These are phyloP conservation scores for Pholiota conissans DNA, from an alignment of 768 basidiomycete genomes.

Conservation along the genomic window DNA sequence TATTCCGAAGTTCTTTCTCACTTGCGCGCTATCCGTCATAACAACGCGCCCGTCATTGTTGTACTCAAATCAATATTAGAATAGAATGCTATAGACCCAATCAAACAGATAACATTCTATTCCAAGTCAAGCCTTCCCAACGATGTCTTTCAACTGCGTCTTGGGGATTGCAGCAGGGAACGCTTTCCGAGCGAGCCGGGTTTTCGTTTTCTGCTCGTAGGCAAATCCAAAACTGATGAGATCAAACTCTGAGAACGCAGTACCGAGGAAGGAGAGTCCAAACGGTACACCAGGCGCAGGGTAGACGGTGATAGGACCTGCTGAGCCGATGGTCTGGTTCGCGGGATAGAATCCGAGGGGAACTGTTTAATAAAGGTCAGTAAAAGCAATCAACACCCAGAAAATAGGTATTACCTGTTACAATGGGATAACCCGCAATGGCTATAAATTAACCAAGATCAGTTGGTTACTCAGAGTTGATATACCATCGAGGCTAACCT, in stretches of 20 bases:
- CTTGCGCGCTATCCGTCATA: too few relatives aligned
- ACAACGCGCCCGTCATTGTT: too few relatives aligned
- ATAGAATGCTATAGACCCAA: too few relatives aligned
- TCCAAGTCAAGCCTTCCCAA: constrained; percentile 25
- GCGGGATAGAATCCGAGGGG: constrained; percentile 62
- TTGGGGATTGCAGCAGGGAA: constrained; percentile 54
- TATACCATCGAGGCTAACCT: constrained; percentile 22
- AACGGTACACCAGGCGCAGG: constrained; percentile 60
- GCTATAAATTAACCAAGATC: constrained; percentile 29
- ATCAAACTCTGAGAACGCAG: constrained; percentile 58
- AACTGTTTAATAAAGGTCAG: constrained; percentile 31
- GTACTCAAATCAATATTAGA: too few relatives aligned
- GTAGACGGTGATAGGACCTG: constrained; percentile 43
- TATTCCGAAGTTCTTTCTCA: too few relatives aligned
- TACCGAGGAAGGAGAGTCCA: constrained; percentile 62
- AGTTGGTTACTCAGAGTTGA: not conserved
- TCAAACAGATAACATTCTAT: too few relatives aligned
- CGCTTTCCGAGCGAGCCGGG: constrained; percentile 47
- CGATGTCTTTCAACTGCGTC: constrained; percentile 43
- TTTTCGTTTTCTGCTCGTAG: constrained; percentile 64
- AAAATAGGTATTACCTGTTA: constrained; percentile 49
- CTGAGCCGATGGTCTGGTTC: constrained; percentile 36
- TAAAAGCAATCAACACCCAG: not conserved
- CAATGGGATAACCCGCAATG: constrained; percentile 65
- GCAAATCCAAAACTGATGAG: constrained; percentile 62